These are phyloP conservation scores for Backusella circina DNA, from an alignment of 192 early-diverging fungal species.

Conservation along the genomic window DNA sequence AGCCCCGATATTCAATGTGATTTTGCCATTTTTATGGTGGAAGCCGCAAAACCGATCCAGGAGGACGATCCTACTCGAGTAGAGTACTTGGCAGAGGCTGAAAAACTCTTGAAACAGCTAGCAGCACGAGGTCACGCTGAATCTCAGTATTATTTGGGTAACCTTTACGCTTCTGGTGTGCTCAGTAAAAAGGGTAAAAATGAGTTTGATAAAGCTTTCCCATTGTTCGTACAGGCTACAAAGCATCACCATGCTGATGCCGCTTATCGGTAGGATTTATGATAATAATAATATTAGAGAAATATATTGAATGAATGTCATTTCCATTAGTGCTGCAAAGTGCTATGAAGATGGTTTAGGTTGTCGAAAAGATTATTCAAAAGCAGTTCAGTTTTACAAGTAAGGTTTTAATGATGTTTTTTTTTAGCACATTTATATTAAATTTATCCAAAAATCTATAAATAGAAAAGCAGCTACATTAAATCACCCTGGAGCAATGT, in stretches of 20 bases:
- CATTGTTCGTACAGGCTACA: constrained; percentile 63
- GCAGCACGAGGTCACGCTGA: constrained; percentile 57
- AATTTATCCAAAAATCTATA: not conserved
- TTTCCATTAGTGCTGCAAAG: constrained; percentile 39
- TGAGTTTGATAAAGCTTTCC: constrained; percentile 70
- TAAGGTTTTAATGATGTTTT: constrained; percentile 19
- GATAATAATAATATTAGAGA: too few species aligned
- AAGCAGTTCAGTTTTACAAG: constrained; percentile 71
- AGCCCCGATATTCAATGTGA: constrained; percentile 61
- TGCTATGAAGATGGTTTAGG: constrained; percentile 70
- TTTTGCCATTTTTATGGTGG: constrained; percentile 66
- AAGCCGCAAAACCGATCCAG: constrained; percentile 43
- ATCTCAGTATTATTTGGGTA: constrained; percentile 68
- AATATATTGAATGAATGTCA: too few species aligned
- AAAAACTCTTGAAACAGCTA: constrained; percentile 57
- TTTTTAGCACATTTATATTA: too few species aligned
- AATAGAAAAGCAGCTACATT: constrained; percentile 62
- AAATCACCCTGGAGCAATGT: constrained; percentile 67
- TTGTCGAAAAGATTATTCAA: constrained; percentile 49
- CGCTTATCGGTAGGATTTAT: constrained; percentile 45
- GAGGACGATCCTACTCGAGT: constrained; percentile 43
- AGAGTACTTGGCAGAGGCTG: constrained; percentile 66
- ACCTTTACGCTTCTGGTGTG: constrained; percentile 66
- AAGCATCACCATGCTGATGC: constrained; percentile 68
- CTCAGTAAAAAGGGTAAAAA: constrained; percentile 54